phyloP scores from a whole-genome alignment of 257 asterid genomes.

The Ilex asprella region DNA sequence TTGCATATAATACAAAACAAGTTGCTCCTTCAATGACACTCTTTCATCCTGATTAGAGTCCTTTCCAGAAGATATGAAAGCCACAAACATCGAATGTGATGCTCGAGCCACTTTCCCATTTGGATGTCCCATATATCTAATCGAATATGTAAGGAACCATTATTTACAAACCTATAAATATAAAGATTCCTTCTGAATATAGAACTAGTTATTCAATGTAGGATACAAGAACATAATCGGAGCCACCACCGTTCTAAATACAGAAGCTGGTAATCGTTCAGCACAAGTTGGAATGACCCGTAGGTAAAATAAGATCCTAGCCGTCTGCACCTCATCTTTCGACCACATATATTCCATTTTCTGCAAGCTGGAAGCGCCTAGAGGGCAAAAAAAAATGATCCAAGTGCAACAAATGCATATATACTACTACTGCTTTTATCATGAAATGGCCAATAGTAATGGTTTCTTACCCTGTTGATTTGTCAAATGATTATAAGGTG shows the following conservation, averaged over 20 bases:
- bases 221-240: constrained; percentile 96
- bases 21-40: constrained; percentile 77
- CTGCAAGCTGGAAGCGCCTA: constrained; percentile 37
- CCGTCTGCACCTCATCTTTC: constrained; percentile 83
- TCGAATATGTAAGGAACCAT: constrained; percentile 29
- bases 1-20: constrained; percentile 68
- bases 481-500: constrained; percentile 63
- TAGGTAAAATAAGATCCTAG: constrained; percentile 77
- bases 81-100: constrained; percentile 74
- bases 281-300: constrained; percentile 79
- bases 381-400: constrained; percentile 14
- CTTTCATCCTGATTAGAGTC: constrained; percentile 59
- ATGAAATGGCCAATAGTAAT: constrained; percentile 5
- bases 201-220: constrained; percentile 9
- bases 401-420: constrained; percentile 9
- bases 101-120: constrained; percentile 78
- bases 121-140: constrained; percentile 90
- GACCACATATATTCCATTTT: constrained; percentile 53
- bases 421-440: constrained; percentile 8
- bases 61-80: constrained; percentile 78
- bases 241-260: constrained; percentile 66
- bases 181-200: background rate
- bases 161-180: constrained; percentile 1
- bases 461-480: constrained; percentile 43
- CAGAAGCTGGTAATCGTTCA: constrained; percentile 56